phyloP scores from a whole-genome alignment of 2,329 filamentous ascomycete genomes.

The Microdochium bolleyi region DNA sequence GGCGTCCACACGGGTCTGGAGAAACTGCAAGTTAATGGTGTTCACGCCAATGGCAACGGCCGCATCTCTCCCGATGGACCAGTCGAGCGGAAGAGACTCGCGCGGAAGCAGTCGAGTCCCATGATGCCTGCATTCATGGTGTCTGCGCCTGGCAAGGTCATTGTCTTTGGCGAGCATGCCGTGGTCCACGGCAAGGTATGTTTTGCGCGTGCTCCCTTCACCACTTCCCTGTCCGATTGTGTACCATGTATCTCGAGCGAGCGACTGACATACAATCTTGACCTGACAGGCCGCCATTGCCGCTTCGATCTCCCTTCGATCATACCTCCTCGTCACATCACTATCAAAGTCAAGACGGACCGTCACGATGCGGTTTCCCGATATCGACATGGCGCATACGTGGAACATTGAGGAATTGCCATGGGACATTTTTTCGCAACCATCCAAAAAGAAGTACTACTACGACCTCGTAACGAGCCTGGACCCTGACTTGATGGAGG shows the following conservation, averaged over 20 bases:
- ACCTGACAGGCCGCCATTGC: slow-evolving; percentile 71
- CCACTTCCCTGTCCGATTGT: background rate
- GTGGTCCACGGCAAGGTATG: slow-evolving; percentile 92
- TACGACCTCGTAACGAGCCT: slow-evolving; percentile 81
- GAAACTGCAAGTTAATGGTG: slow-evolving; percentile 13
- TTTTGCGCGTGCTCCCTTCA: background rate
- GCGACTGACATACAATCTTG: background rate
- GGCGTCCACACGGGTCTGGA: slow-evolving; percentile 19
- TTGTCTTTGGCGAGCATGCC: slow-evolving; percentile 95
- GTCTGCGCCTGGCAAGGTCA: slow-evolving; percentile 95
- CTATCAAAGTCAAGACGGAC: slow-evolving; percentile 87
- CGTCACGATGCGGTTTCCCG: slow-evolving; percentile 81
- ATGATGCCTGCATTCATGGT: slow-evolving; percentile 94
- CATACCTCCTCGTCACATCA: slow-evolving; percentile 91
- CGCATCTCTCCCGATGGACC: slow-evolving; percentile 1
- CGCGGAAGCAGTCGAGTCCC: slow-evolving; percentile 52
- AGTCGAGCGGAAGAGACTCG: slow-evolving; percentile 26
- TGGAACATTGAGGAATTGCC: slow-evolving; percentile 93
- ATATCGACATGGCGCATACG: slow-evolving; percentile 81
- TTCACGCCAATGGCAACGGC: slow-evolving; percentile 25
- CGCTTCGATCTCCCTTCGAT: slow-evolving; percentile 87
- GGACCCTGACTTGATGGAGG: slow-evolving; percentile 72
- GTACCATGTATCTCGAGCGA: background rate
- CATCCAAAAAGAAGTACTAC: slow-evolving; percentile 88
- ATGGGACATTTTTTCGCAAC: slow-evolving; percentile 73